Conservation (phyloP, 176 grass and related monocot genomes). For the Hyparrhenia diplandra region DNA sequence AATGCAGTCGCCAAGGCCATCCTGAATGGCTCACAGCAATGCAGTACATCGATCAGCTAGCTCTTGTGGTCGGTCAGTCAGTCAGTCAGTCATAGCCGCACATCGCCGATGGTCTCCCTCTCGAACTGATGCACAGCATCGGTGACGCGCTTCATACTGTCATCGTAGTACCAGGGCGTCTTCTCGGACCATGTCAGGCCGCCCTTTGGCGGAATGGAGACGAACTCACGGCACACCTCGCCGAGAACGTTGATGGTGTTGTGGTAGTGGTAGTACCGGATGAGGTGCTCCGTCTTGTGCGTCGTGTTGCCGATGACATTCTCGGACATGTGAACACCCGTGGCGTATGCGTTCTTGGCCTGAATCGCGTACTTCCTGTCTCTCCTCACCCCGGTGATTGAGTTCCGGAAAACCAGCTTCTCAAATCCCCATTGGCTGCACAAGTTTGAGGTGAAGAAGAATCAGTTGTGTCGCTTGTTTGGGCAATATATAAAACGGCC, state of each 20-base stretch:
- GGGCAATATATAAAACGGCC: not conserved
- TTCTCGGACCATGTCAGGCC: slow-evolving; percentile 74
- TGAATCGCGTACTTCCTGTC: slow-evolving; percentile 86
- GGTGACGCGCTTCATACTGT: slow-evolving; percentile 48
- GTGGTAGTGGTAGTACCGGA: slow-evolving; percentile 96
- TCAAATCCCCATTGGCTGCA: slow-evolving; percentile 87
- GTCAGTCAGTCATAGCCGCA: not conserved
- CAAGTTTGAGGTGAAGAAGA: not conserved
- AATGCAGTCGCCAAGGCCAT: not conserved
- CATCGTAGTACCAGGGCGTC: slow-evolving; percentile 73
- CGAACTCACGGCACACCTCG: slow-evolving; percentile 69
- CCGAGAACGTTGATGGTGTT: slow-evolving; percentile 79
- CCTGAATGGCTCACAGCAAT: slow-evolving; percentile 8
- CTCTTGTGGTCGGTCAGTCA: not conserved
- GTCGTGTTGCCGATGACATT: slow-evolving; percentile 91
- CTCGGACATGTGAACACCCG: slow-evolving; percentile 85
- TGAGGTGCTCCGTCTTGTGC: slow-evolving; percentile 87
- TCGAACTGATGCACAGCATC: slow-evolving; percentile 30
- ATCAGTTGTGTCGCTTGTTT: not conserved
- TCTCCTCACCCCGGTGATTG: slow-evolving; percentile 68
- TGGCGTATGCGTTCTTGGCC: slow-evolving; percentile 77
- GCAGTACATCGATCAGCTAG: not conserved
- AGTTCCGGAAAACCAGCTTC: slow-evolving; percentile 85
- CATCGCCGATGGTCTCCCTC: slow-evolving; percentile 33
- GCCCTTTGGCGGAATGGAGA: slow-evolving; percentile 48